phyloP scores from a whole-genome alignment of 768 basidiomycete species.

The Lentinula sp. region DNA sequence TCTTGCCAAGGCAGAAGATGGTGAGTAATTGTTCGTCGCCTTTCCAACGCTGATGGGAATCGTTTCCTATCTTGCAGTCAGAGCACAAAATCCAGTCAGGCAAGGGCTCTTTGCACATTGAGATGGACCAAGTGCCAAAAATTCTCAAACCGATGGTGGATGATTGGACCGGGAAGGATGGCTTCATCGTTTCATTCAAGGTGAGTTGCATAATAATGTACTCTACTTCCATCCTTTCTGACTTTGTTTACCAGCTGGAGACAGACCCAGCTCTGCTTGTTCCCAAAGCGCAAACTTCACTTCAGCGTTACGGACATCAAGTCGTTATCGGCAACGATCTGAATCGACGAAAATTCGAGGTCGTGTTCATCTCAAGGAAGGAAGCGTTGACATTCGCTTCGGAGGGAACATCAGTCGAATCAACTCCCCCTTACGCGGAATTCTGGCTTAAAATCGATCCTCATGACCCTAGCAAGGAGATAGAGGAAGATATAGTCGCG shows the following conservation, averaged over 20 bases:
- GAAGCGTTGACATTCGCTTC: slow-evolving; percentile 7
- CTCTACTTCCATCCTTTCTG: background rate
- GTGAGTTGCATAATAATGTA: slow-evolving; percentile 29
- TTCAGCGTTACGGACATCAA: slow-evolving; percentile 94
- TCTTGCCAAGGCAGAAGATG: slow-evolving; percentile 87
- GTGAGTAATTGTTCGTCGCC: slow-evolving; percentile 33
- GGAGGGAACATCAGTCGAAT: background rate
- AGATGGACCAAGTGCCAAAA: slow-evolving; percentile 99
- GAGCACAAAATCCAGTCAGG: slow-evolving; percentile 99
- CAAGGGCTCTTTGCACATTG: slow-evolving; percentile 86
- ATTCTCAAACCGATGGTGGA: slow-evolving; percentile 88
- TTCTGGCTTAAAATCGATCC: slow-evolving; percentile 61
- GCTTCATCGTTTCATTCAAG: slow-evolving; percentile 97
- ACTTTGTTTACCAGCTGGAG: slow-evolving; percentile 61
- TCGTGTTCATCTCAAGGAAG: slow-evolving; percentile 79
- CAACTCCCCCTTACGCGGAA: slow-evolving; percentile 34
- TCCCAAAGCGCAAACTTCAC: slow-evolving; percentile 83
- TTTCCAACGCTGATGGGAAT: background rate
- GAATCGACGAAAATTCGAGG: slow-evolving; percentile 85
- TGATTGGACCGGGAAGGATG: slow-evolving; percentile 80
- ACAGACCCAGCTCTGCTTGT: slow-evolving; percentile 80
- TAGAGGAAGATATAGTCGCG: slow-evolving; percentile 85
- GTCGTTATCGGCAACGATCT: slow-evolving; percentile 96
- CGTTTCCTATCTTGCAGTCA: slow-evolving; percentile 41
- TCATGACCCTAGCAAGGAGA: slow-evolving; percentile 55